phyloP scores from a whole-genome alignment of 2,329 filamentous ascomycete species.

The Trichoderma semiorbis region DNA sequence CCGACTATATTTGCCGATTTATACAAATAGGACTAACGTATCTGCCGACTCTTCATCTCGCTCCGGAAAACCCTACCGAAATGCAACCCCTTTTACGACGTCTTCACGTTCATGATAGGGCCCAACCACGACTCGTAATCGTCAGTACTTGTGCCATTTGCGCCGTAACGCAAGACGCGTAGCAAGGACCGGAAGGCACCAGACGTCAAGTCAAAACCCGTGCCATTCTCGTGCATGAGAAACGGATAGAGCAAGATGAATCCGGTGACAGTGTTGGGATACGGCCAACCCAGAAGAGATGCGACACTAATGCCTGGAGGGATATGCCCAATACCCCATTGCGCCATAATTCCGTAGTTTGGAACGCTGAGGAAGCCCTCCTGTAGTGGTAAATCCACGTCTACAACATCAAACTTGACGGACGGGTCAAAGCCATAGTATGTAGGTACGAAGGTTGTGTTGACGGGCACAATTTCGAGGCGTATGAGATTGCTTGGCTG shows the following conservation, averaged over 20 bases:
- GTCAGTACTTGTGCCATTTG: not conserved
- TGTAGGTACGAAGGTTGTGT: not conserved
- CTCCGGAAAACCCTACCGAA: not conserved
- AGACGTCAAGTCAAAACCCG: not conserved
- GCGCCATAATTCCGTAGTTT: not conserved
- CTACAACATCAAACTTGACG: not conserved
- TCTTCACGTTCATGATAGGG: not conserved
- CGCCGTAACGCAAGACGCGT: not conserved
- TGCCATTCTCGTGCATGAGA: slow-evolving; percentile 1
- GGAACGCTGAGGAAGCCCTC: not conserved
- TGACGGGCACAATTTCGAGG: not conserved
- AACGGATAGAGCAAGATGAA: not conserved
- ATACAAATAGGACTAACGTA: not conserved
- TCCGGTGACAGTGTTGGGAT: not conserved
- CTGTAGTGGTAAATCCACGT: not conserved
- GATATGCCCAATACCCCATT: not conserved
- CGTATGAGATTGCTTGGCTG: not conserved
- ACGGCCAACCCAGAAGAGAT: not conserved
- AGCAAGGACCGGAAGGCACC: slow-evolving; percentile 5
- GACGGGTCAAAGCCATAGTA: not conserved
- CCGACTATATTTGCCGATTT: too few relatives aligned
- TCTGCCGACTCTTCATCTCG: not conserved
- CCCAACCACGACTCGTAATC: not conserved
- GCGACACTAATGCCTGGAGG: not conserved
- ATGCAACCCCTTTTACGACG: slow-evolving; percentile 12